Evolutionary conservation across 1,284 basidiomycete species (phyloP), one percentile per base, ranked within the genome.

Genomic region (Trametes sp.): DNA sequence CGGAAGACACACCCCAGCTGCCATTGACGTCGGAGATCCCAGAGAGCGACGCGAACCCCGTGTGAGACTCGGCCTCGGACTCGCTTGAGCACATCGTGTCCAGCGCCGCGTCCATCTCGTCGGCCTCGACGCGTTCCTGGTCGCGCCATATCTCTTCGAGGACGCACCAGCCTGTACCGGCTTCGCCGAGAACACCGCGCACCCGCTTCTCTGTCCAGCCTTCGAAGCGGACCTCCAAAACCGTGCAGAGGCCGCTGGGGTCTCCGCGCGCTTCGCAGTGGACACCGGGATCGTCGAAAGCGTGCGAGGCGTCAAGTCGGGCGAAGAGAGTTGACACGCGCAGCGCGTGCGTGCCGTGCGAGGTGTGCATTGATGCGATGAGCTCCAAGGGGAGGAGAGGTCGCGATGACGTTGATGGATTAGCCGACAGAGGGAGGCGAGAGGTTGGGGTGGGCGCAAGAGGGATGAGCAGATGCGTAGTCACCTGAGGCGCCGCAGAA

Each of bases 131-230:
- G 41, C 73, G 73, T 3, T 76, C 76, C 8, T 81, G 80, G n/a
- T 75, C 75, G 31, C 75, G 72, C 58, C 73, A 64, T 2, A 81
- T 77, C 74, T 92, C 89, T 70, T 90, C 85, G 13, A 92, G 72
- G 0, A 82, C 79, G 76, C 89, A 93, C 90, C 91, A 93, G 0
- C 87, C 88, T 5, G 79, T 83, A 21, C 87, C 84, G 33, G 84
- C 85, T 71, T 90, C 86, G 14, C 90, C 90, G 21, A 92, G 81
- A 28, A 92, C 81, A 49, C 82, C 74, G 42, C 87, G 78, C 6
- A 93, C 90, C 57, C 83, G 81, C 14, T 75, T 76, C 60, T 80
- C 81, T 2, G 81, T 83, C 91, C 92, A 93, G 1, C 91, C 91
- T 13, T 76, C 74, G 71, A 93, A 92, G 33, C 84, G 82, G 33